A percentile compares a stretch with the other conserved stretches of the same genome.
Conservation (phyloP, 495 filamentous ascomycete genomes). For the Astrocystis sublimbata region DNA sequence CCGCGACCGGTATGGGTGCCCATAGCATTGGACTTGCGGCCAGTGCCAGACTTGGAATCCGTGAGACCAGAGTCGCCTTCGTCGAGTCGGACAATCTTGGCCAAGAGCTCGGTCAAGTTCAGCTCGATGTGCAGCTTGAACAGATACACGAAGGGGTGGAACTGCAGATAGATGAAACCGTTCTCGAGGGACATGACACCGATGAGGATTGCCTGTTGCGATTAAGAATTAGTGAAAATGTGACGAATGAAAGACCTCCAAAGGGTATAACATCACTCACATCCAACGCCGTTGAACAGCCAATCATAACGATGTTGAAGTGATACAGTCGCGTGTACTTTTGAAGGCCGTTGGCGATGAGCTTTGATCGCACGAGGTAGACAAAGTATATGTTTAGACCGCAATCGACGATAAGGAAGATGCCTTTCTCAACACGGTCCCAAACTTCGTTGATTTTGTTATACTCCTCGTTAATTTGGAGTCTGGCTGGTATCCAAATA, state of each 20-base stretch:
- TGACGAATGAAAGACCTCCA: neutral
- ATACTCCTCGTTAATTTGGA: constrained; percentile 34
- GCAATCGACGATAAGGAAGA: constrained; percentile 51
- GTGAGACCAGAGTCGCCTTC: neutral
- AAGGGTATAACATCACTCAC: constrained; percentile 25
- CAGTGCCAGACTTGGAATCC: neutral
- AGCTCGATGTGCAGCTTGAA: constrained; percentile 57
- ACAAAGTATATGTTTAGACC: constrained; percentile 53
- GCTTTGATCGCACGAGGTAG: constrained; percentile 43
- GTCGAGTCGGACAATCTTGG: constrained; percentile 26
- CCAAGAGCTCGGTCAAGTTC: constrained; percentile 54
- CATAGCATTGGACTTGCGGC: neutral
- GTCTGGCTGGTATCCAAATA: constrained; percentile 52
- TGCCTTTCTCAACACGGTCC: constrained; percentile 51
- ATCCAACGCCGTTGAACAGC: constrained; percentile 50
- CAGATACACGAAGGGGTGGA: constrained; percentile 52
- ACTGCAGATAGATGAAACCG: constrained; percentile 48
- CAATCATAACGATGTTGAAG: constrained; percentile 53
- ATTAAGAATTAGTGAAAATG: neutral
- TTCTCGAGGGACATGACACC: constrained; percentile 32
- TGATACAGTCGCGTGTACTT: constrained; percentile 51
- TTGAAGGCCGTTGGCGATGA: constrained; percentile 48
- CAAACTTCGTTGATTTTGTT: constrained; percentile 48
- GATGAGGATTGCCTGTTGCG: constrained; percentile 26
- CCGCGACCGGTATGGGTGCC: neutral